Base-by-base conservation (phyloP, 1,139 yeast species). In the Scheffersomyces parashehatae region DNA sequence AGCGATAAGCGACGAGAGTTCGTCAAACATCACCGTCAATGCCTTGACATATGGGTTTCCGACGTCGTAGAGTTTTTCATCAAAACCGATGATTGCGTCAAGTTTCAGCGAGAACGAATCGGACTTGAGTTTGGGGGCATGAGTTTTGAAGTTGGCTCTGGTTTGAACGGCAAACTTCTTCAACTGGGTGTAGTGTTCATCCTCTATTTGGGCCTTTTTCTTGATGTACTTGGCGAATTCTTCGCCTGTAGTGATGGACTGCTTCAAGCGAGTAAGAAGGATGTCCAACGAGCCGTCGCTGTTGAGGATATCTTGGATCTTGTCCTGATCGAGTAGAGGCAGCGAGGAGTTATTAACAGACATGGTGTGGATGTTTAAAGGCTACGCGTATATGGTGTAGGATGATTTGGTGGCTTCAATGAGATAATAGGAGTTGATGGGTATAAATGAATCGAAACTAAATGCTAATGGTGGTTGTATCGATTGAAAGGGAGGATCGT, bases 1-100 rank as follows among this genome's bases (percentile, higher is more conserved):
- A 26, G 80, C 75, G 24, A 87, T 75, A 46, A 93, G 73, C 1
- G 96, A 83, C n/a, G 74, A 67, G 49, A 91, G 71, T 62, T 93
- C 97, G 55, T 88, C 96, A 58, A 83, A 82, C 93, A 93, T 91
- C 35, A 82, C 84, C 52, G 82, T 86, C 54, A 93, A 70, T 0
- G 95, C 93, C 38, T 82, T 82, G 15, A 88, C 87, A 64, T 84
- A 90, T 4, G 95, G 82, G 38, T 79, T 73, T 26, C 91, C 89
- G 12, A 89, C 95, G 40, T 78, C 80, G 39, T 78, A 77, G 38
- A 87, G 67, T 50, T 84, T 82, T 52, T 91, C 97, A 62, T 90
- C 97, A 54, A 85, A 81, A 49, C 79, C 83, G 46, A 90, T 75
- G 37, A 90, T 78, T 49, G 80, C 78, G 51, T 86, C 89, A 49